A percentile compares a stretch with the other conserved stretches of the same genome.
phyloP scores from a whole-genome alignment of 2,329 filamentous ascomycete species.

The Biscogniauxia mediterranea region DNA sequence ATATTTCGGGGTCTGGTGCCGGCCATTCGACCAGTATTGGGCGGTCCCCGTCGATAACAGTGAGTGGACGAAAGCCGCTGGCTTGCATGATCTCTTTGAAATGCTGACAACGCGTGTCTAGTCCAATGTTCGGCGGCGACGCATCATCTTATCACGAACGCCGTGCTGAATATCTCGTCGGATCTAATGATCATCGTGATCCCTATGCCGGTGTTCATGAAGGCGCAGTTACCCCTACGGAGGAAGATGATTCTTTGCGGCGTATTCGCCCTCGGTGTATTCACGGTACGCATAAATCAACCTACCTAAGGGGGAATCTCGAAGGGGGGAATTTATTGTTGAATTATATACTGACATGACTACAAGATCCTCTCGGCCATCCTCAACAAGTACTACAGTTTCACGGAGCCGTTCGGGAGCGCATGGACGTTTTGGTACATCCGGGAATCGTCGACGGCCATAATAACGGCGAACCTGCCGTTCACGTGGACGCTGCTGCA shows the following conservation, averaged over 20 bases:
- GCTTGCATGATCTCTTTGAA: neutral
- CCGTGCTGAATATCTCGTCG: conserved; percentile 58
- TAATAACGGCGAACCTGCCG: conserved; percentile 44
- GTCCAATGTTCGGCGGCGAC: conserved; percentile 57
- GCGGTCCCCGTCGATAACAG: conserved; percentile 51
- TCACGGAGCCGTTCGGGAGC: conserved; percentile 37
- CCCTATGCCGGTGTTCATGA: conserved; percentile 52
- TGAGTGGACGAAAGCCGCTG: conserved; percentile 26
- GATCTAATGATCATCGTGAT: conserved; percentile 59
- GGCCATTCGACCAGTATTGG: conserved; percentile 57
- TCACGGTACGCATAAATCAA: conserved; percentile 38
- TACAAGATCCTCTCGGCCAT: conserved; percentile 47
- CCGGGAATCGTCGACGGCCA: conserved; percentile 44
- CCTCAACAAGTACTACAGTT: conserved; percentile 47
- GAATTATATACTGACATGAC: conserved; percentile 1
- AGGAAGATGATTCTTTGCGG: conserved; percentile 52
- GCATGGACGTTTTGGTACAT: conserved; percentile 46
- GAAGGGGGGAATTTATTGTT: no score
- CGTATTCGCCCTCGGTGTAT: conserved; percentile 46
- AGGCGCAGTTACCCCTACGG: conserved; percentile 47
- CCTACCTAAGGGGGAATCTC: no score
- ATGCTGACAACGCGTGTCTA: conserved; percentile 21
- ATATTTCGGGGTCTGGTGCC: conserved; percentile 52
- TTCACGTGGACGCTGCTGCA: conserved; percentile 44
- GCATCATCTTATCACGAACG: conserved; percentile 58